These are phyloP conservation scores for Globisporangium abappressorium DNA, from an alignment of 352 stramenopile species.

Conservation along the genomic window DNA sequence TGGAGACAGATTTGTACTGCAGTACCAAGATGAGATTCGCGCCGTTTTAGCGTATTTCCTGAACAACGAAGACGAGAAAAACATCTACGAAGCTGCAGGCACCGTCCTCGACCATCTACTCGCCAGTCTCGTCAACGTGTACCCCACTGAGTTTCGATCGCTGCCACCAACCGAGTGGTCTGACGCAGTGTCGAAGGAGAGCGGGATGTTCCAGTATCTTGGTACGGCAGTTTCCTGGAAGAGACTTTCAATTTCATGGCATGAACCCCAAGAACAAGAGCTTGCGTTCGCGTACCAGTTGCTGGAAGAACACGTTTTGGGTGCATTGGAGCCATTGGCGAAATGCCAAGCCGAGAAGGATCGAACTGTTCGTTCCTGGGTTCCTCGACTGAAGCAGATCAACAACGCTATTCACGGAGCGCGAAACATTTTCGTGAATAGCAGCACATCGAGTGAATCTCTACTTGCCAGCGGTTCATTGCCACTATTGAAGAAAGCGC, in stretches of 20 bases:
- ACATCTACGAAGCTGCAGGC: conserved; percentile 50
- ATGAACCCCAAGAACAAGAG: conserved; percentile 56
- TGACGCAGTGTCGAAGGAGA: conserved; percentile 32
- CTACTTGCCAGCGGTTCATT: conserved; percentile 27
- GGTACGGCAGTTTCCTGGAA: conserved; percentile 52
- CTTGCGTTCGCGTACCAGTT: conserved; percentile 52
- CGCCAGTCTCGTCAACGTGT: conserved; percentile 40
- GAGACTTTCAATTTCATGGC: conserved; percentile 47
- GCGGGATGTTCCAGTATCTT: conserved; percentile 61
- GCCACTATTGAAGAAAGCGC: conserved; percentile 33
- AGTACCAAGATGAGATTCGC: conserved; percentile 36
- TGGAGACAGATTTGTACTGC: conserved; percentile 27
- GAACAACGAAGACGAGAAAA: conserved; percentile 44
- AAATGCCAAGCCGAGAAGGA: conserved; percentile 24
- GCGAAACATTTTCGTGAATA: conserved; percentile 44
- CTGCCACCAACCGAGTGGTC: conserved; percentile 44
- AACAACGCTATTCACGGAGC: conserved; percentile 41
- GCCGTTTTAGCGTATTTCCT: conserved; percentile 44
- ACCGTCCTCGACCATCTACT: conserved; percentile 47
- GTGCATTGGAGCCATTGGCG: conserved; percentile 27
- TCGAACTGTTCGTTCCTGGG: conserved; percentile 44
- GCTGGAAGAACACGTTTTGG: conserved; percentile 47
- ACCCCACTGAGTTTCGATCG: conserved; percentile 61
- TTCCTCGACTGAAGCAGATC: conserved; percentile 43
- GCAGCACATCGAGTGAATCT: conserved; percentile 12